Evolutionary conservation across 495 filamentous ascomycete species (phyloP).

Genomic region (Clohesyomyces aquaticus): DNA sequence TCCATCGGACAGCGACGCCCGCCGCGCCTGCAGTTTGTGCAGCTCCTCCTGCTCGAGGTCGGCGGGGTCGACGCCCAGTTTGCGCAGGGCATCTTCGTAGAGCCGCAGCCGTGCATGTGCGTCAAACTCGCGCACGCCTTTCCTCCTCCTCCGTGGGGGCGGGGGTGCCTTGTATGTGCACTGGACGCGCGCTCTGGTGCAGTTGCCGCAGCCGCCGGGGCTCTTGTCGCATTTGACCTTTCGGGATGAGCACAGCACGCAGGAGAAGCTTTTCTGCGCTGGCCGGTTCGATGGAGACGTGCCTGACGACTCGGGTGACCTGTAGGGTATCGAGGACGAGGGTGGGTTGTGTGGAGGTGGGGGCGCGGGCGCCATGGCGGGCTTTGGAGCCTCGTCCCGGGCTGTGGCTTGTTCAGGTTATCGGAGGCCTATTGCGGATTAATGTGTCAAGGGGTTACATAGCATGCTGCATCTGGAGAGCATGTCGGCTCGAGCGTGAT

Average conservation of each 20-base stretch:
- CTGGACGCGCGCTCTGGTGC: conserved; percentile 30
- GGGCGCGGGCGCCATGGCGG: too few relatives aligned
- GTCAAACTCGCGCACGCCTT: conserved; percentile 31
- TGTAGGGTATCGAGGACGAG: neutral
- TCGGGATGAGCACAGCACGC: conserved; percentile 36
- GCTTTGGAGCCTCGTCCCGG: too few relatives aligned
- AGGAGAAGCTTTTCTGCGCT: conserved; percentile 34
- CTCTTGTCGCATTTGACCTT: conserved; percentile 41
- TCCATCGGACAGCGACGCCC: neutral
- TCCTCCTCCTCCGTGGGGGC: conserved; percentile 29
- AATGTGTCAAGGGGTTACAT: too few relatives aligned
- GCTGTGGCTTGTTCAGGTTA: too few relatives aligned
- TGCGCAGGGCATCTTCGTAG: conserved; percentile 33
- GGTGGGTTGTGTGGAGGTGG: too few relatives aligned
- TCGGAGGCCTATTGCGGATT: too few relatives aligned
- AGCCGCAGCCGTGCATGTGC: conserved; percentile 20
- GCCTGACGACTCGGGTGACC: neutral
- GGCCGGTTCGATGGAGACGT: neutral
- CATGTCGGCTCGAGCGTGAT: too few relatives aligned
- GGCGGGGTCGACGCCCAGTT: conserved; percentile 30
- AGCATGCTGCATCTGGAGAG: too few relatives aligned
- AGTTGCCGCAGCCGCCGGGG: conserved; percentile 30
- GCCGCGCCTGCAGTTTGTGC: neutral
- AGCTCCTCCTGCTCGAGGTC: conserved; percentile 20
- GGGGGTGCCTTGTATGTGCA: conserved; percentile 38